A percentile compares a stretch with the other conserved stretches of the same genome.
These are phyloP conservation scores for Amanita subjunquillea DNA, from an alignment of 768 basidiomycete species.

Conservation along the genomic window DNA sequence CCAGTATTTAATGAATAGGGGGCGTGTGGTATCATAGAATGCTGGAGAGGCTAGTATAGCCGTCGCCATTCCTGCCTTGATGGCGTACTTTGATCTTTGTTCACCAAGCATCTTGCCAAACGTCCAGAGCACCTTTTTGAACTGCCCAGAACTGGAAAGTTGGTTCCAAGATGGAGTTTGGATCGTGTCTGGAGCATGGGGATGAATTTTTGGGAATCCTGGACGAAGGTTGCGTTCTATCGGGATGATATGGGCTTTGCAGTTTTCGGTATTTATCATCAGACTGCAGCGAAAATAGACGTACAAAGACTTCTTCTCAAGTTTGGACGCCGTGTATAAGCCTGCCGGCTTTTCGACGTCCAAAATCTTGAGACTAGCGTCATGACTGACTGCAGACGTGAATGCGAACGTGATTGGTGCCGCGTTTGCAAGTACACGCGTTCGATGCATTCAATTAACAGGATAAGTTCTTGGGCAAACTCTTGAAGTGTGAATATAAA, in stretches of 20 bases:
- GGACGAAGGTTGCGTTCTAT: slow-evolving; percentile 39
- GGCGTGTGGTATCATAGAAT: slow-evolving; percentile 72
- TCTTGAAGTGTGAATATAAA: slow-evolving; percentile 97
- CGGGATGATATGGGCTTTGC: slow-evolving; percentile 44
- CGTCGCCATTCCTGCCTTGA: slow-evolving; percentile 80
- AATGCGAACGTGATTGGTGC: slow-evolving; percentile 17
- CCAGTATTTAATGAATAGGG: slow-evolving; percentile 68
- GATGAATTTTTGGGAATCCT: slow-evolving; percentile 71
- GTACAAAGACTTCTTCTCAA: slow-evolving; percentile 28
- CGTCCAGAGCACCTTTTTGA: slow-evolving; percentile 67
- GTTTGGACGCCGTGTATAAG: not conserved
- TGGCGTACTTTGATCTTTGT: slow-evolving; percentile 74
- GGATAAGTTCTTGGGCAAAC: slow-evolving; percentile 75
- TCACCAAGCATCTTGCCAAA: slow-evolving; percentile 56
- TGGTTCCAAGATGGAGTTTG: slow-evolving; percentile 62
- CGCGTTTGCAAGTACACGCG: slow-evolving; percentile 65
- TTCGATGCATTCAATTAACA: slow-evolving; percentile 76
- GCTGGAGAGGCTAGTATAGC: slow-evolving; percentile 82
- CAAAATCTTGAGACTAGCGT: not conserved
- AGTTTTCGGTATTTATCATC: not conserved
- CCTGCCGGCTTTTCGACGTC: not conserved
- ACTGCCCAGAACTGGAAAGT: slow-evolving; percentile 47
- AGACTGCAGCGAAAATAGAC: slow-evolving; percentile 10
- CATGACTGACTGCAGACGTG: slow-evolving; percentile 12
- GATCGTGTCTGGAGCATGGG: slow-evolving; percentile 79